Evolutionary conservation across 1,284 basidiomycete genomes (phyloP).

Genomic region (Ustilago loliicola): DNA sequence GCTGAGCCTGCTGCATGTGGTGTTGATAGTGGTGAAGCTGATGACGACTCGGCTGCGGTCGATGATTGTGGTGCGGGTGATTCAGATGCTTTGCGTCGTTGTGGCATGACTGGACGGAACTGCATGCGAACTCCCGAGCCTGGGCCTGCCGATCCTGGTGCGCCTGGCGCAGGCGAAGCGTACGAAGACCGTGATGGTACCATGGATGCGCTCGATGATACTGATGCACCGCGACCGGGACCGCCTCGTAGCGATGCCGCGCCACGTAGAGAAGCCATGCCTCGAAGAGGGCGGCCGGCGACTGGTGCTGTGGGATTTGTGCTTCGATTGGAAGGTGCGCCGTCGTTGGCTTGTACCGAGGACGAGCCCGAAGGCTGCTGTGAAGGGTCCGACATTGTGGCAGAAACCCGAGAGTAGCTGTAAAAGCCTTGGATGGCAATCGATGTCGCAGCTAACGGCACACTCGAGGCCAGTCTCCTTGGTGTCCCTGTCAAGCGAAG

Average conservation of each 20-base stretch:
- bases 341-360: conserved; percentile 19
- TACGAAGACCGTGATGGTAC: conserved; percentile 45
- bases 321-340: conserved; percentile 2
- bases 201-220: conserved; percentile 39
- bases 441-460: not conserved
- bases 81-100: conserved; percentile 55
- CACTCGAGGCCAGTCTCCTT: too few relatives aligned
- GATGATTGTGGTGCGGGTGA: conserved; percentile 39
- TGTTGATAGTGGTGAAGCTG: conserved; percentile 21
- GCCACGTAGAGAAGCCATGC: conserved; percentile 41
- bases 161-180: conserved; percentile 36
- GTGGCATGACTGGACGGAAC: conserved; percentile 65
- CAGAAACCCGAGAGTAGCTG: not conserved
- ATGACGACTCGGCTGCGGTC: conserved; percentile 17
- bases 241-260: conserved; percentile 35
- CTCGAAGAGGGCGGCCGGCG: conserved; percentile 29
- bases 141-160: conserved; percentile 17
- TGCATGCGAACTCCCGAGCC: conserved; percentile 48
- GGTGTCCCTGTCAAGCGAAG: not conserved
- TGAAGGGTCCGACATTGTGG: conserved; percentile 31
- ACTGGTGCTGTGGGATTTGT: conserved; percentile 4
- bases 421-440: not conserved
- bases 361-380: conserved; percentile 32
- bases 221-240: conserved; percentile 15
- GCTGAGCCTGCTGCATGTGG: conserved; percentile 27